Conservation (phyloP, 2,329 filamentous ascomycete genomes). For the Fusarium lateritium region DNA sequence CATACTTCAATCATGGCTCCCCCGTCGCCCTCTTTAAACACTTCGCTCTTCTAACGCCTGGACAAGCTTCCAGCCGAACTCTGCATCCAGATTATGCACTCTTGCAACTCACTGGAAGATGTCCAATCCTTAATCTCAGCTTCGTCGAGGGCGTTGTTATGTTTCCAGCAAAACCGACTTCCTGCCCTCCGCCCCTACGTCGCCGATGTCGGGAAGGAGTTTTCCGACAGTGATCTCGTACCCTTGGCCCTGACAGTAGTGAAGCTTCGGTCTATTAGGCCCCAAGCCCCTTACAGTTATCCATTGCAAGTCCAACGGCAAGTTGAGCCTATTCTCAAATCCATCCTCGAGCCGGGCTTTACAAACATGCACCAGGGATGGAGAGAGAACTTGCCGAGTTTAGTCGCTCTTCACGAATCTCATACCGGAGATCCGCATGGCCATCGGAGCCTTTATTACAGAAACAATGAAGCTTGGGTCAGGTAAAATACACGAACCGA, state of each 20-base stretch:
- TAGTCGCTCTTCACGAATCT: no score
- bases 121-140: background rate
- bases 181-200: background rate
- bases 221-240: background rate
- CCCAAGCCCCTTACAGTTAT: no score
- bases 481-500: no score
- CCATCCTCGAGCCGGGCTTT: no score
- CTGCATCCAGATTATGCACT: background rate
- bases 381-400: no score
- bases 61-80: background rate
- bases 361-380: no score
- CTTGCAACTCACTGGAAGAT: background rate
- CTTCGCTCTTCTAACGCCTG: no score
- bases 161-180: background rate
- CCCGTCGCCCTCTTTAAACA: background rate
- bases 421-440: no score
- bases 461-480: no score
- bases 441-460: no score
- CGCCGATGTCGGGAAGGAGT: background rate
- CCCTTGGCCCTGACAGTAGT: background rate
- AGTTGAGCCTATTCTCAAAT: no score
- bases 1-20: background rate
- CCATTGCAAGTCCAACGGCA: no score
- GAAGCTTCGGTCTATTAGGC: background rate
- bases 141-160: background rate